Conservation (phyloP, 495 filamentous ascomycete genomes). For the Tetracladium setigerum region DNA sequence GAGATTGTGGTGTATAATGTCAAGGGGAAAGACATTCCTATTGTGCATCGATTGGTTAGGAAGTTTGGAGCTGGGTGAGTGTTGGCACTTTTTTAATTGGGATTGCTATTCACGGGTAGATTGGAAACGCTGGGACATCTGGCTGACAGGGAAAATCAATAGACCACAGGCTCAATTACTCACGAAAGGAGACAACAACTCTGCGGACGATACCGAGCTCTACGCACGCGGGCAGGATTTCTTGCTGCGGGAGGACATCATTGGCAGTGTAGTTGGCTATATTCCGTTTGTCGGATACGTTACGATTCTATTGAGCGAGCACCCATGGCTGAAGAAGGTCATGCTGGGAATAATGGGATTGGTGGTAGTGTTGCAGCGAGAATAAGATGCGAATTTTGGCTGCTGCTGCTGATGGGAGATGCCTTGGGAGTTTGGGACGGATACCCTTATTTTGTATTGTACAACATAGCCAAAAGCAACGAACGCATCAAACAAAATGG, state of each 20-base stretch:
- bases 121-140: background rate
- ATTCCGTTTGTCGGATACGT: slow-evolving; percentile 95
- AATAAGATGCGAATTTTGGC: too few relatives aligned
- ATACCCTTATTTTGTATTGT: slow-evolving; percentile 9
- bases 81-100: background rate
- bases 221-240: slow-evolving; percentile 81
- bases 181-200: slow-evolving; percentile 98
- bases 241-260: slow-evolving; percentile 80
- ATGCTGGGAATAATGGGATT: slow-evolving; percentile 93
- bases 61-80: slow-evolving; percentile 54
- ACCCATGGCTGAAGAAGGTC: slow-evolving; percentile 94
- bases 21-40: slow-evolving; percentile 83
- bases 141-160: slow-evolving; percentile 11
- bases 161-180: slow-evolving; percentile 53
- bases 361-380: slow-evolving; percentile 87
- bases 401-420: background rate
- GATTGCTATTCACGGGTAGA: background rate
- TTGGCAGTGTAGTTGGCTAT: slow-evolving; percentile 90
- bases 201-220: slow-evolving; percentile 88
- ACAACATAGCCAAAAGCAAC: background rate
- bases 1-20: slow-evolving; percentile 96
- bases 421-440: slow-evolving; percentile 14
- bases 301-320: slow-evolving; percentile 91
- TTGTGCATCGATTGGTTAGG: slow-evolving; percentile 81
- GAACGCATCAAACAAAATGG: background rate